A percentile compares a stretch with the other conserved stretches of the same genome.
These are phyloP conservation scores for Leucosporidium scottii DNA, from an alignment of 768 basidiomycete genomes.

Conservation along the genomic window DNA sequence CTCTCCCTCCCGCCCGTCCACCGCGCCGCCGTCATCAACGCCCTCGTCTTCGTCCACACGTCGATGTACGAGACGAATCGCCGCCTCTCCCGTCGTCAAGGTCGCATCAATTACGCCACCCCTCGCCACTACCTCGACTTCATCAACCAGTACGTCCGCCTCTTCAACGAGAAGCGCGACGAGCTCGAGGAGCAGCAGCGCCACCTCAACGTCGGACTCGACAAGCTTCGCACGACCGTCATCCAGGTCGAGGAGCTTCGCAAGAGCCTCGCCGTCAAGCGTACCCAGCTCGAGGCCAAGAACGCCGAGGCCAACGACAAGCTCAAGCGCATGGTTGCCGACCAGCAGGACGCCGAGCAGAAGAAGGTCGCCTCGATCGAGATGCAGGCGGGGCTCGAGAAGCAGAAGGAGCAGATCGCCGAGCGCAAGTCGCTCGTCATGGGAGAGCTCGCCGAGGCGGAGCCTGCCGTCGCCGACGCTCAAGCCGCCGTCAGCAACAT, in stretches of 20 bases:
- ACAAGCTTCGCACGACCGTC: slow-evolving; percentile 92
- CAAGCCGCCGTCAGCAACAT: slow-evolving; percentile 95
- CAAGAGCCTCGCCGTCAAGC: slow-evolving; percentile 88
- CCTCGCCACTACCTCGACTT: slow-evolving; percentile 98
- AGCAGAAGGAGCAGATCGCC: slow-evolving; percentile 82
- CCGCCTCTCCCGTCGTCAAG: slow-evolving; percentile 80
- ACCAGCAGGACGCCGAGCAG: slow-evolving; percentile 97
- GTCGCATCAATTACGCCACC: slow-evolving; percentile 93
- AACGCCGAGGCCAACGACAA: slow-evolving; percentile 94
- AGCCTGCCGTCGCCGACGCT: slow-evolving; percentile 92
- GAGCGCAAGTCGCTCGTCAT: slow-evolving; percentile 82
- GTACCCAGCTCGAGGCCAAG: slow-evolving; percentile 85
- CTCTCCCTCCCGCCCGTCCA: slow-evolving; percentile 80
- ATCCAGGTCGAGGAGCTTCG: slow-evolving; percentile 93
- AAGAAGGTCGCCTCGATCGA: slow-evolving; percentile 95
- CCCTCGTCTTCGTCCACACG: slow-evolving; percentile 82
- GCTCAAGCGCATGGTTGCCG: slow-evolving; percentile 91
- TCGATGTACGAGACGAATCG: slow-evolving; percentile 83
- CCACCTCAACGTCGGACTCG: slow-evolving; percentile 93
- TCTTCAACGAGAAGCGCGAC: slow-evolving; percentile 92
- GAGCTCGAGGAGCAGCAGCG: slow-evolving; percentile 98
- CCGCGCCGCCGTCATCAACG: slow-evolving; percentile 85
- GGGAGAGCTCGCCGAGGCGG: slow-evolving; percentile 92
- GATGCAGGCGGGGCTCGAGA: slow-evolving; percentile 85
- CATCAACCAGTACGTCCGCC: slow-evolving; percentile 91